A percentile compares a stretch with the other conserved stretches of the same genome.
These are phyloP conservation scores for Friedmanniomyces endolithicus DNA, from an alignment of 495 filamentous ascomycete genomes.

Conservation along the genomic window DNA sequence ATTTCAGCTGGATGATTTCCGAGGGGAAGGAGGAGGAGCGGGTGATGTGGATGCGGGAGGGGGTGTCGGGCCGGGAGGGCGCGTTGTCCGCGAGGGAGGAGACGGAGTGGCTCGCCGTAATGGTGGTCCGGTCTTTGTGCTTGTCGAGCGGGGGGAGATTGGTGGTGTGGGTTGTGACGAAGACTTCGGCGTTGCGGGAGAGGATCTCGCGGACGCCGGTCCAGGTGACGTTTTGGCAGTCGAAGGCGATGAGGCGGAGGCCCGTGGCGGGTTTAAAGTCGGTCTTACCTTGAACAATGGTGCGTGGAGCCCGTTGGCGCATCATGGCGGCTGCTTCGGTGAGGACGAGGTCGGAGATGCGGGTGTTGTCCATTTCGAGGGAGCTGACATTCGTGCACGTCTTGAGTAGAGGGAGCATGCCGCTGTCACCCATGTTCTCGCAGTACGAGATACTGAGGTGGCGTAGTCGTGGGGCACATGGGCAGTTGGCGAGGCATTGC, in stretches of 20 bases:
- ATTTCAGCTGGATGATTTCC: conserved; percentile 75
- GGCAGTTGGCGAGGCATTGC: conserved; percentile 57
- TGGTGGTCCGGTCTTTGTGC: conserved; percentile 1
- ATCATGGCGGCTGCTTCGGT: conserved; percentile 72
- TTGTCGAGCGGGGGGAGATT: conserved; percentile 15
- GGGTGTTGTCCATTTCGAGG: conserved; percentile 89
- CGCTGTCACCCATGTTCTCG: conserved; percentile 68
- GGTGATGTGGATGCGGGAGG: conserved; percentile 18
- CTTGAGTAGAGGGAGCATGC: conserved; percentile 74
- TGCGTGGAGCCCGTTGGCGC: conserved; percentile 47
- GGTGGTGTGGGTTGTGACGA: conserved; percentile 15
- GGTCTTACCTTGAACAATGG: conserved; percentile 14
- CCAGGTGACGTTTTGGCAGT: conserved; percentile 86
- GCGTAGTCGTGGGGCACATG: conserved; percentile 55
- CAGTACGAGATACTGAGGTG: conserved; percentile 86
- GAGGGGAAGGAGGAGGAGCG: conserved; percentile 41
- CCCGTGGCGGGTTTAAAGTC: conserved; percentile 44
- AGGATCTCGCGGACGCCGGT: conserved; percentile 78
- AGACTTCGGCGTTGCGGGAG: conserved; percentile 63
- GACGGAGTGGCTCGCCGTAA: conserved; percentile 25
- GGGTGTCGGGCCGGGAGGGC: conserved; percentile 14
- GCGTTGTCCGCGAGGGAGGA: conserved; percentile 7
- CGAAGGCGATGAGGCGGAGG: conserved; percentile 72
- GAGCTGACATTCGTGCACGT: conserved; percentile 53
- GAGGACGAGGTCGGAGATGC: conserved; percentile 75